Evolutionary conservation across 805 yeast genomes (phyloP), one percentile per base, ranked within the genome.

Genomic region (Metschnikowia vanudenii): DNA sequence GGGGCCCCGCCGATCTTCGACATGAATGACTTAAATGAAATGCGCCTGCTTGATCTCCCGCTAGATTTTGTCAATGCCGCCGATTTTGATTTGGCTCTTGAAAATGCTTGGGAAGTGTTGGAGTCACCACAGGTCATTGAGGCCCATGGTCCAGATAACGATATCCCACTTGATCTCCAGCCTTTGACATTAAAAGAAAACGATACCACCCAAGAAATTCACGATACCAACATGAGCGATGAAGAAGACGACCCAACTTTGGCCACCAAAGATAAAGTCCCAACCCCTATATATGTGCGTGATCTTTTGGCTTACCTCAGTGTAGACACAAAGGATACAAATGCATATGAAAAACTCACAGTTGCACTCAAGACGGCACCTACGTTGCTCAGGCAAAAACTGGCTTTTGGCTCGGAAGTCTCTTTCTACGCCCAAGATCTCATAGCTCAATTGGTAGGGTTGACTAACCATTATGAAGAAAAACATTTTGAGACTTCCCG

Each of bases 271-370:
- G 61, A 62, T 2, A 65, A 60, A 4, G 68, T 79, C 0, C 59
- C 73, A 0, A 62, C 68, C 1, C 90, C 89, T 0, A 73, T 88
- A 1, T 92, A 88, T 56, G 64, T 92, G 33, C 83, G 85, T 52
- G 96, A 89, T 50, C 66, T 91, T 17, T 57, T 88, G 4, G 64
- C 68, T 12, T 85, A 84, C 54, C 68, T 85, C 14, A 67, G 68
- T 10, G 69, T 73, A 0, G 76, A 76, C 24, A 64, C 71, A 4
- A 71, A 70, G 16, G 74, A 74, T 37, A 63, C 71, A 2, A 72
- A 67, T 39, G 81, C 74, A 12, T 80, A 58, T 54, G 82, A 71
- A 52, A 79, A 69, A 69, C 80, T 56, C 50, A 69, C 55, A 54
- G 47, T 73, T 2, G 86, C 86, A 0, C 68, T 82, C n/a, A 56